These are phyloP conservation scores for Citropsis articulata DNA, from an alignment of 345 rosid species.

Conservation along the genomic window DNA sequence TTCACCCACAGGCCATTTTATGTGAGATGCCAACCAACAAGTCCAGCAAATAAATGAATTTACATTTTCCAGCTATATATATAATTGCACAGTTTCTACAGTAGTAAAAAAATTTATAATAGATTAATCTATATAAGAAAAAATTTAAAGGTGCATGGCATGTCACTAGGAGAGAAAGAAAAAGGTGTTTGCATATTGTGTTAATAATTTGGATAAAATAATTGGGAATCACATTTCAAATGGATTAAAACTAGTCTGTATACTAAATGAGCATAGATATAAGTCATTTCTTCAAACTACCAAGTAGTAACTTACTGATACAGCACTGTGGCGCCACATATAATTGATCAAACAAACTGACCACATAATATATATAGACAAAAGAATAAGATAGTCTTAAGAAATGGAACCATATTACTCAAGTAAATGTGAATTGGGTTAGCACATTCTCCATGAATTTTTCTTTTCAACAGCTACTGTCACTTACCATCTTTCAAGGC, in stretches of 20 bases:
- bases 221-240: too few species aligned
- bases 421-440: background rate
- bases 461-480: background rate
- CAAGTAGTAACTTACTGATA: too few species aligned
- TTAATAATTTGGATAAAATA: too few species aligned
- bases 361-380: too few species aligned
- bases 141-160: background rate
- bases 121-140: background rate
- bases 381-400: too few species aligned
- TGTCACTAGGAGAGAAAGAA: background rate
- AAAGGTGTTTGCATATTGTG: too few species aligned
- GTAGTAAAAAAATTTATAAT: background rate
- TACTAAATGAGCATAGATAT: too few species aligned
- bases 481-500: conserved; percentile 2
- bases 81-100: background rate
- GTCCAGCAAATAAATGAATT: background rate
- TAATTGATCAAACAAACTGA: too few species aligned
- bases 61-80: background rate
- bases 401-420: too few species aligned
- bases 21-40: background rate
- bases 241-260: too few species aligned
- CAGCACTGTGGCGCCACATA: too few species aligned
- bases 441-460: background rate
- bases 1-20: background rate
- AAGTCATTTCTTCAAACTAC: too few species aligned